Conservation (phyloP, 23 red algal genomes). For the Gracilaria caudata region DNA sequence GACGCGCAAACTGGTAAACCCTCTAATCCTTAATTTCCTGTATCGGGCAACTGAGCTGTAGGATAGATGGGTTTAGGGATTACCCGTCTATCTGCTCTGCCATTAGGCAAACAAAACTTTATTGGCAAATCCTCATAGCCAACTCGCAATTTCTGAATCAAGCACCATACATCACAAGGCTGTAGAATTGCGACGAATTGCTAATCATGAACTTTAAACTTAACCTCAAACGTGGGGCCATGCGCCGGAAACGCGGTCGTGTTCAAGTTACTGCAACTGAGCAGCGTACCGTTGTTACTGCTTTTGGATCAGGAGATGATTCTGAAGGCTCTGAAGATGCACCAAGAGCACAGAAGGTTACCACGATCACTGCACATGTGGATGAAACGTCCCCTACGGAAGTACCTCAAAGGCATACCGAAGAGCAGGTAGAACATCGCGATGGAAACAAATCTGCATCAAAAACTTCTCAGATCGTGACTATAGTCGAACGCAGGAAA, state of each 20-base stretch:
- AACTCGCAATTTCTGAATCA: too few relatives aligned
- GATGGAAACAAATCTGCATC: not conserved
- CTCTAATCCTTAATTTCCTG: too few relatives aligned
- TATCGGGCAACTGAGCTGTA: too few relatives aligned
- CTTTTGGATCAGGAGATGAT: constrained; percentile 9
- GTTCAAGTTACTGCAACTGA: not conserved
- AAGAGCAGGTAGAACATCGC: not conserved
- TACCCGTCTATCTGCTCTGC: too few relatives aligned
- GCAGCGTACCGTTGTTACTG: not conserved
- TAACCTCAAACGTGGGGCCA: not conserved
- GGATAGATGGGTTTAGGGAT: too few relatives aligned
- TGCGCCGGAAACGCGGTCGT: not conserved
- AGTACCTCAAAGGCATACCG: not conserved
- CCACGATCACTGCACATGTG: not conserved
- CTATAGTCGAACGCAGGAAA: constrained; percentile 43
- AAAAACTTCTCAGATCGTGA: constrained; percentile 51
- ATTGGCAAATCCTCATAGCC: too few relatives aligned
- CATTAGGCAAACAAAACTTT: too few relatives aligned
- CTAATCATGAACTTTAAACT: constrained; percentile 12
- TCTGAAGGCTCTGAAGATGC: not conserved
- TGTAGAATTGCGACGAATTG: too few relatives aligned
- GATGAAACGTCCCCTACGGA: not conserved
- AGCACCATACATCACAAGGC: too few relatives aligned
- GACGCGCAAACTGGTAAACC: too few relatives aligned
- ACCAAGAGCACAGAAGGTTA: not conserved